Evolutionary conservation across 2,329 filamentous ascomycete genomes (phyloP).

Genomic region (Colletotrichum lindemuthianum): DNA sequence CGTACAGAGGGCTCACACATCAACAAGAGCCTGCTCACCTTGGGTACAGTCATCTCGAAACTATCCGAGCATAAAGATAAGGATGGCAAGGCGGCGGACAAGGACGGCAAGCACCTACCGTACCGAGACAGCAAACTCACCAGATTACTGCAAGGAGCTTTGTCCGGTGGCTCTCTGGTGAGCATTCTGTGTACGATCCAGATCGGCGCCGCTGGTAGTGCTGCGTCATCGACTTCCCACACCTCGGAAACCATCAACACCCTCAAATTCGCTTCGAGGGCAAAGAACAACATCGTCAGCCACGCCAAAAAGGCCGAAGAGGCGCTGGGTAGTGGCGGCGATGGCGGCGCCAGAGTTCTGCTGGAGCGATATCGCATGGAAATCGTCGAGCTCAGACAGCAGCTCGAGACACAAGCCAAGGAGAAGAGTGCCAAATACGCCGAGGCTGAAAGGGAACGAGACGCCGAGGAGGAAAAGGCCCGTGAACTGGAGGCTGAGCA

Average conservation of each 20-base stretch:
- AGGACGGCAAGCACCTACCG: conserved; percentile 90
- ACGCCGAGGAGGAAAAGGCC: conserved; percentile 77
- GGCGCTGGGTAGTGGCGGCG: conserved; percentile 80
- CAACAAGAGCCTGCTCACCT: conserved; percentile 95
- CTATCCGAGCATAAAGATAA: conserved; percentile 92
- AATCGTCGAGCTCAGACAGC: conserved; percentile 81
- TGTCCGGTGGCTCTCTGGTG: conserved; percentile 93
- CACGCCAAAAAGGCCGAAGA: conserved; percentile 96
- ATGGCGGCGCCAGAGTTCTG: conserved; percentile 86
- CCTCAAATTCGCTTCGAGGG: conserved; percentile 93
- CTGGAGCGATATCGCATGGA: conserved; percentile 95
- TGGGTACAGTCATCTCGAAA: conserved; percentile 93
- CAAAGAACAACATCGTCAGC: conserved; percentile 97
- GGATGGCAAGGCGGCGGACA: conserved; percentile 75
- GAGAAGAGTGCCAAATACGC: conserved; percentile 69
- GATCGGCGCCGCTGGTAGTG: conserved; percentile 79
- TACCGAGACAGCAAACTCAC: conserved; percentile 99
- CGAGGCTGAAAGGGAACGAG: conserved; percentile 70
- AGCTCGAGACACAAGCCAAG: conserved; percentile 86
- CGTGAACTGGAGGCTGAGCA: conserved; percentile 83
- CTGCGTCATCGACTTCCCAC: conserved; percentile 77
- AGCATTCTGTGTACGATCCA: conserved; percentile 98
- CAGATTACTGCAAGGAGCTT: conserved; percentile 86
- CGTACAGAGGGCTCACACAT: conserved; percentile 96
- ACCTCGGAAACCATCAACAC: conserved; percentile 93